Evolutionary conservation across 176 grass and related monocot species (phyloP).

Genomic region (Avena eriantha): DNA sequence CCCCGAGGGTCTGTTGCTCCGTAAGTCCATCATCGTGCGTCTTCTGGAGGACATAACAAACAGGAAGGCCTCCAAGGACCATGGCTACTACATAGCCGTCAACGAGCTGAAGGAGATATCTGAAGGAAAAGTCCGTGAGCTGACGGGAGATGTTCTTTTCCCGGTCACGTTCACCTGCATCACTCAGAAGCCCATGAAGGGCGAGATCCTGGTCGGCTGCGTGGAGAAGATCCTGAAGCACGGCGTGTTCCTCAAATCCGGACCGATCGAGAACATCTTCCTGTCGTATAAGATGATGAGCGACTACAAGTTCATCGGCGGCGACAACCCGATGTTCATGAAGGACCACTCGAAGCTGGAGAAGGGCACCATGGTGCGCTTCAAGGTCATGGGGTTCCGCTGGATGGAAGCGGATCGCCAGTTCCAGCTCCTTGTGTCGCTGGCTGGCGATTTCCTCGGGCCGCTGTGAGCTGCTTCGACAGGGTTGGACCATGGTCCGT

Average conservation of each 20-base stretch:
- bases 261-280: constrained; percentile 79
- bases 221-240: constrained; percentile 95
- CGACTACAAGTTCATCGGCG: constrained; percentile 79
- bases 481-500: neutral
- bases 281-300: constrained; percentile 74
- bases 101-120: constrained; percentile 66
- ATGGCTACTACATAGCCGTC: constrained; percentile 85
- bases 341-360: constrained; percentile 79
- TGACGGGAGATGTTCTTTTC: constrained; percentile 89
- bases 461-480: constrained; percentile 55
- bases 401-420: constrained; percentile 92
- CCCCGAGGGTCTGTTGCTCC: constrained; percentile 70
- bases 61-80: constrained; percentile 91
- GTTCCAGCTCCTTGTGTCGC: constrained; percentile 79
- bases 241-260: constrained; percentile 82
- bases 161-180: constrained; percentile 77
- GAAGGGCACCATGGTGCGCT: constrained; percentile 69
- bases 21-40: constrained; percentile 77
- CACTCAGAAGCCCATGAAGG: constrained; percentile 81
- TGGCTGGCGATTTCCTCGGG: constrained; percentile 90
- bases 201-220: constrained; percentile 67
- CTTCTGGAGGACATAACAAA: constrained; percentile 85
- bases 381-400: constrained; percentile 79
- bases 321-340: constrained; percentile 83
- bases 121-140: constrained; percentile 78